Base-by-base conservation (phyloP, 177 flowering plant species). In the Telopea speciosissima region DNA sequence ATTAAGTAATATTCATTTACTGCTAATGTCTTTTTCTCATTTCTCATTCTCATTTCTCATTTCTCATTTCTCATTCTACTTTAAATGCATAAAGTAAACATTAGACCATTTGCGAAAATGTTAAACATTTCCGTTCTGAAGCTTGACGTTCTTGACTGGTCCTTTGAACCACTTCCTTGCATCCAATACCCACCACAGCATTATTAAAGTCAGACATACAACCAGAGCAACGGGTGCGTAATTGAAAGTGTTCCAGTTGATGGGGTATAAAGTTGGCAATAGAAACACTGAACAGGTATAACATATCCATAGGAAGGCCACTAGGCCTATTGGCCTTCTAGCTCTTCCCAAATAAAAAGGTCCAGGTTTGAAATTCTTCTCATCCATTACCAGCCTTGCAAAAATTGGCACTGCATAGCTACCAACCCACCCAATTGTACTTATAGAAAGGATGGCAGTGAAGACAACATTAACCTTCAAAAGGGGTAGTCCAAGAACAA, bases 151-250 rank as follows among this genome's bases (percentile, higher is more conserved):
- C 23, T 9, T 58, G 23, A 58, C 61, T 17, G 61, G 61, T 19
- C 61, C 61, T n/a, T 58, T 58, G 61, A 58, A 58, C 61, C 61
- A 58, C 7, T 58, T 58, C 61, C n/a, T 58, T 58, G 61, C 61
- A 58, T 58, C 61, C 61, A 58, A n/a, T 19, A 58, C 7, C 61
- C 61, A 58, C 61, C 61, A 58, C 22, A 58, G 0, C 61, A 58
- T 58, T 58, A 19, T n/a, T 19, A 58, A 58, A 3, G 8, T 2
- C 61, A 58, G 14, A 58, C 24, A 3, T 58, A 58, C 1, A 58
- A 24, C 61, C 61, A 58, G 23, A 19, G 61, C 61, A 19, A 58
- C 8, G 23, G 61, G 61, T 19, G 61, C 61, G n/a, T 58, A 58
- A 24, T 58, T 58, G n/a, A 58, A 58, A 0, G 24, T 58, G 7